Base-by-base conservation (phyloP, 2,329 filamentous ascomycete genomes). In the Talaromyces pinophilus region DNA sequence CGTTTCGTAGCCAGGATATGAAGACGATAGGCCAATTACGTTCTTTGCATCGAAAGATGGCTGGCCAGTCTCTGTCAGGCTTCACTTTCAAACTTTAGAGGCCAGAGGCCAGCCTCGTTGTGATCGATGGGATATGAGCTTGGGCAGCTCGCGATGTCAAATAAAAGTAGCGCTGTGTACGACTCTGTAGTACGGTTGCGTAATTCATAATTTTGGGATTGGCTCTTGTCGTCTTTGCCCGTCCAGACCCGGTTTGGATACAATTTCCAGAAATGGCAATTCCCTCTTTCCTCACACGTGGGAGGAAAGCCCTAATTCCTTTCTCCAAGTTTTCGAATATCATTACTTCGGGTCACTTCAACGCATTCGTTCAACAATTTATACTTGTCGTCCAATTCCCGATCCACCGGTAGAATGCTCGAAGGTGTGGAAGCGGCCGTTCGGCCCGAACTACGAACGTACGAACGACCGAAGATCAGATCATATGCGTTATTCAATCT, bases 51-150 rank as follows among this genome's bases (percentile, higher is more conserved):
- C 10, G 13, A 40, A 57, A 19, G 19, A 57, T 57, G 54, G 54
- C 54, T 40, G 54, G 54, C 54, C 54, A 57, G 54, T 57, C 33
- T 57, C n/a, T 22, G 30, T 57, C 11, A 57, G 54, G 54, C 54
- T 38, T 38, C 19, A 38, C n/a, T 22, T 57, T 25, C 5, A 15
- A 1, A 57, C 33, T 13, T 19, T 11, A 25, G 33, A 22, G 54
- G 30, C 54, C 54, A 57, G 54, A 33, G 54, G 30, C 54, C 54
- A 57, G 54, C 54, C 54, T 57, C 54, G n/a, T 15, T 38, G 33
- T 22, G 17, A 38, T 40, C 30, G 3, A 40, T 38, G 33, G 7
- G 11, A 6, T 7, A n/a, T 13, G 52, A 38, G 52, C n/a, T 38
- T 57, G 52, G 52, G 52, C 52, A 57, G 30, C 52, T 38, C 30